Percentiles rank a stretch among this genome's conserved stretches.
Conservation (phyloP, 73 alveolate genomes). For the Blepharisma japonicum region DNA sequence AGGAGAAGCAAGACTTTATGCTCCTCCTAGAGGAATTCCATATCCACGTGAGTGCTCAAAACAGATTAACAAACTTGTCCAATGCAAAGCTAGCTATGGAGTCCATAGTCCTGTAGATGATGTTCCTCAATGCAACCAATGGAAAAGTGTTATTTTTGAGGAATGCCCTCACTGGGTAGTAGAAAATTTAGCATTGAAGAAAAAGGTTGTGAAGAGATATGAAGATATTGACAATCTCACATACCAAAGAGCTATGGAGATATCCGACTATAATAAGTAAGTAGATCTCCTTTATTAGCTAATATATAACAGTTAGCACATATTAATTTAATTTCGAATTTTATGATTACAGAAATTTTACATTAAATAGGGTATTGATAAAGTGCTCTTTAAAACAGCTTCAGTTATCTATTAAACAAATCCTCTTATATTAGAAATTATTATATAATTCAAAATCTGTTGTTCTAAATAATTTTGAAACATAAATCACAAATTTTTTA, state of each 20-base stretch:
- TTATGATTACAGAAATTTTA: no score
- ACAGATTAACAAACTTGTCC: neutral
- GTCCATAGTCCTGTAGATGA: neutral
- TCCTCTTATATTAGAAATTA: no score
- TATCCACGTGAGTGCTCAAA: conserved; percentile 31
- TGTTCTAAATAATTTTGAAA: no score
- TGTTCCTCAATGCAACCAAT: conserved; percentile 46
- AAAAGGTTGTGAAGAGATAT: conserved; percentile 62
- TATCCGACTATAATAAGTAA: conserved; percentile 64
- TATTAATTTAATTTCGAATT: no score
- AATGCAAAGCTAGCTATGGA: conserved; percentile 25
- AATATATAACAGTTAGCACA: no score
- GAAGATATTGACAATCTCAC: conserved; percentile 69
- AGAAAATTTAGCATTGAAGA: conserved; percentile 63
- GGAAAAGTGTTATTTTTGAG: conserved; percentile 60
- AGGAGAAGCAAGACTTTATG: neutral
- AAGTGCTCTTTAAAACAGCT: no score
- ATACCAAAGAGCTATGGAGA: conserved; percentile 72
- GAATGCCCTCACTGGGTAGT: conserved; percentile 79
- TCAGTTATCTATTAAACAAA: no score
- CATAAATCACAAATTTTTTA: no score
- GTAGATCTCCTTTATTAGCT: neutral
- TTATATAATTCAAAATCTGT: no score
- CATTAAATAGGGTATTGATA: no score
- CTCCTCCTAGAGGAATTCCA: neutral